phyloP scores from a whole-genome alignment of 2,329 filamentous ascomycete genomes.

The Drechslerella coelobrocha region DNA sequence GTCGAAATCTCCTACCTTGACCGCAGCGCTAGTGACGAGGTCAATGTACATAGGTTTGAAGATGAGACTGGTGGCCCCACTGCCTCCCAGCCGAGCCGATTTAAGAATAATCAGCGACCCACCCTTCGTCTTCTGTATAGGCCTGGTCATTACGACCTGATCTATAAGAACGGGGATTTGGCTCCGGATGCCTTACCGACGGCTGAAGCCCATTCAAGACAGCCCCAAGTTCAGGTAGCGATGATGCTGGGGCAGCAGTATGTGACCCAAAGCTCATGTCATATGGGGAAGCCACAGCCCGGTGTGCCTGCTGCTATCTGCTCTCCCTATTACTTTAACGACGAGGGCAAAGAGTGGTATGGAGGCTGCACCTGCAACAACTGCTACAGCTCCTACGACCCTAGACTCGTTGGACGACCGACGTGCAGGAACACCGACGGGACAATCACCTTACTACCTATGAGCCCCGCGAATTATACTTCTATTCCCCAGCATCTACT shows the following conservation, averaged over 20 bases:
- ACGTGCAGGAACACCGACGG: too few species aligned
- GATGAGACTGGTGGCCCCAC: conserved; percentile 55
- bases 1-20: conserved; percentile 93
- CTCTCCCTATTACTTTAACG: conserved; percentile 49
- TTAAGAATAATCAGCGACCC: conserved; percentile 58
- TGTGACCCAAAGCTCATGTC: too few species aligned
- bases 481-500: too few species aligned
- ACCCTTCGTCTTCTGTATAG: conserved; percentile 68
- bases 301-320: too few species aligned
- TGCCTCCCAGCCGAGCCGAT: conserved; percentile 63
- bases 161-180: conserved; percentile 73
- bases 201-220: conserved; percentile 51
- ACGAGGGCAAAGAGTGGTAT: not conserved
- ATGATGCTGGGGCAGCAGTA: conserved; percentile 53
- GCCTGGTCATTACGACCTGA: conserved; percentile 88
- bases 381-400: not conserved
- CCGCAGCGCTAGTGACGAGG: conserved; percentile 76
- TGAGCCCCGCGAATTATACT: too few species aligned
- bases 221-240: conserved; percentile 62
- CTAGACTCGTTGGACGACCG: too few species aligned
- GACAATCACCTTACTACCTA: too few species aligned
- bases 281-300: too few species aligned
- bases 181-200: conserved; percentile 53
- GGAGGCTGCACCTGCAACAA: not conserved
- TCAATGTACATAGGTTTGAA: conserved; percentile 73